Evolutionary conservation across 2,329 filamentous ascomycete species (phyloP).

Genomic region (Diatrype stigma): DNA sequence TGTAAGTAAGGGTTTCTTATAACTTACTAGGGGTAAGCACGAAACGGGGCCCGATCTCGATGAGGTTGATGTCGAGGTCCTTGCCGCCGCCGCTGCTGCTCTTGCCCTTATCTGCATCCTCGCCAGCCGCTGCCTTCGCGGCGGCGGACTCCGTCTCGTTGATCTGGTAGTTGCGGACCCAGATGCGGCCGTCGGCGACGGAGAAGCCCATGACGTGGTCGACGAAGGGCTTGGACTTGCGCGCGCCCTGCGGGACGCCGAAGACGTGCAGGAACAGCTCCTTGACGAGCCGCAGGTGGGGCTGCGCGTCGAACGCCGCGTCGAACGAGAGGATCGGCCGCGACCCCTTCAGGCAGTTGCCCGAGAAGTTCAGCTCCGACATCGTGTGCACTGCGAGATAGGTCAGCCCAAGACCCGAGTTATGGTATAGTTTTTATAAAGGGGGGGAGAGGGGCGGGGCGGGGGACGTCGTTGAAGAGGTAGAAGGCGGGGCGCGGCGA

Average conservation of each 20-base stretch:
- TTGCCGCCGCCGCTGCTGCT: conserved; percentile 39
- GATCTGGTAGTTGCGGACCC: conserved; percentile 93
- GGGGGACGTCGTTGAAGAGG: no score
- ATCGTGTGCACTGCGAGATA: conserved; percentile 74
- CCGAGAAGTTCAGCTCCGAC: conserved; percentile 86
- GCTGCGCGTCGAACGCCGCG: conserved; percentile 73
- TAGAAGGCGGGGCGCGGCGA: no score
- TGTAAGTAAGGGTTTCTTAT: no score
- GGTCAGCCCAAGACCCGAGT: no score
- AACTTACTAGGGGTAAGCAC: conserved; percentile 73
- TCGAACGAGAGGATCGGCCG: conserved; percentile 91
- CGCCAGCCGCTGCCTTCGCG: conserved; percentile 34
- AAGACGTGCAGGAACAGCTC: conserved; percentile 89
- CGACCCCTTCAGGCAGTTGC: conserved; percentile 93
- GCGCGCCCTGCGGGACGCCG: conserved; percentile 81
- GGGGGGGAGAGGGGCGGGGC: no score
- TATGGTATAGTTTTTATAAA: no score
- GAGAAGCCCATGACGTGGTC: conserved; percentile 95
- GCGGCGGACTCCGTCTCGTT: conserved; percentile 67
- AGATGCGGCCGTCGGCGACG: conserved; percentile 88
- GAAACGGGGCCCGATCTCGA: conserved; percentile 92
- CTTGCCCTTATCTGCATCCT: conserved; percentile 36
- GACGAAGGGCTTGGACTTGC: conserved; percentile 92
- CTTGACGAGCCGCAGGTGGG: conserved; percentile 78
- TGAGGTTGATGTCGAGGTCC: conserved; percentile 74